Conservation (phyloP, 352 stramenopile species). For the Achlya hypogyna region DNA sequence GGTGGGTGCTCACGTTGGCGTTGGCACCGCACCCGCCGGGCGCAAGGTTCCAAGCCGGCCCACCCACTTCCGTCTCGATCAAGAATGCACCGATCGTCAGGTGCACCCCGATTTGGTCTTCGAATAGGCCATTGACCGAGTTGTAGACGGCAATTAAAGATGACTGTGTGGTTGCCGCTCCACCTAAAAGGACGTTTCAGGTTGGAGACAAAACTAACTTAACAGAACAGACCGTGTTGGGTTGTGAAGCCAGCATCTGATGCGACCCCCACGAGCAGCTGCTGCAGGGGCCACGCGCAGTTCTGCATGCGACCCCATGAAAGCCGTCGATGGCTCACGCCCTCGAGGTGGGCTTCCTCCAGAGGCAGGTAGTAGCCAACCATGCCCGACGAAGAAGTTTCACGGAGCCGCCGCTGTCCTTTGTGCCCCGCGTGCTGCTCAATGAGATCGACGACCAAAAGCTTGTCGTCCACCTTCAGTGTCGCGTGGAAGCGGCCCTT, state of each 20-base stretch:
- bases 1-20: conserved; percentile 1
- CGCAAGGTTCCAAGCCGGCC: conserved; percentile 10
- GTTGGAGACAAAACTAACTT: not conserved
- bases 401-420: too few relatives aligned
- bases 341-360: not conserved
- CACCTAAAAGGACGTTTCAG: not conserved
- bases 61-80: conserved; percentile 12
- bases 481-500: conserved; percentile 2
- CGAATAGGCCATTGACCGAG: conserved; percentile 16
- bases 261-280: conserved; percentile 13
- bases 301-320: conserved; percentile 8
- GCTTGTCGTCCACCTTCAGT: conserved; percentile 1
- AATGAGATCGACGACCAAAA: conserved; percentile 14
- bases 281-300: not conserved
- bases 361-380: conserved; percentile 9
- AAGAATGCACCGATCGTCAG: conserved; percentile 15
- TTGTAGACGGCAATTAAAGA: conserved; percentile 20
- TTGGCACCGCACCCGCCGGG: conserved; percentile 2
- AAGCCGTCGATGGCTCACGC: not conserved
- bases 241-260: conserved; percentile 18
- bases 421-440: conserved; percentile 4
- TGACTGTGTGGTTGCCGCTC: conserved; percentile 1
- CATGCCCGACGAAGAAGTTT: not conserved
- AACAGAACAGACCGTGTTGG: conserved; percentile 4
- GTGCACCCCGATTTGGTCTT: conserved; percentile 18